Conservation (phyloP, 2,329 filamentous ascomycete species). For the Trichoderma brevicompactum region DNA sequence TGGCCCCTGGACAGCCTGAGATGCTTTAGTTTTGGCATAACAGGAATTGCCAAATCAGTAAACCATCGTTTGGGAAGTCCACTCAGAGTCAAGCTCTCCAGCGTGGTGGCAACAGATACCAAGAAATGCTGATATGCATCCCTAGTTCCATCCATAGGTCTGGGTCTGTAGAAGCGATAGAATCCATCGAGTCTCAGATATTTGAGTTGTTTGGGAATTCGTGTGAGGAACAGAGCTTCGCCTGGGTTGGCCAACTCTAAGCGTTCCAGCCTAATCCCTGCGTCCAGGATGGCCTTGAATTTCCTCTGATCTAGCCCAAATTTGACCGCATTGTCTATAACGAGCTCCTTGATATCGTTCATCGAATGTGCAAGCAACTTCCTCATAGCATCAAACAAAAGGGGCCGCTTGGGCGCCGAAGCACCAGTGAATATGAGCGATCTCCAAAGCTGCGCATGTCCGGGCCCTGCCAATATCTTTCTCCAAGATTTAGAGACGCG, state of each 20-base stretch:
- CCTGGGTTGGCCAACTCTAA: slow-evolving; percentile 25
- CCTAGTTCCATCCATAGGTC: background rate
- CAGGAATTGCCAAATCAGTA: slow-evolving; percentile 25
- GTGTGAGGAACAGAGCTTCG: slow-evolving; percentile 33
- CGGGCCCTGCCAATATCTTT: slow-evolving; percentile 37
- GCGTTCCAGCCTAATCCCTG: slow-evolving; percentile 32
- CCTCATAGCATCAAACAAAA: slow-evolving; percentile 35
- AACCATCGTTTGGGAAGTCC: slow-evolving; percentile 34
- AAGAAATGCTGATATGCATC: slow-evolving; percentile 30
- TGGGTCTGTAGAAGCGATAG: background rate
- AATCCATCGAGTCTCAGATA: slow-evolving; percentile 35
- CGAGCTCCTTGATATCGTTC: slow-evolving; percentile 34
- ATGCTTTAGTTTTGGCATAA: slow-evolving; percentile 39
- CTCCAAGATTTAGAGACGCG: slow-evolving; percentile 43
- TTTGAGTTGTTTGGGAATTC: background rate
- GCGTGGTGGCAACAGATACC: slow-evolving; percentile 31
- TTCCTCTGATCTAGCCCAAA: slow-evolving; percentile 23
- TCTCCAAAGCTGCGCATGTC: slow-evolving; percentile 41
- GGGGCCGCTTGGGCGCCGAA: slow-evolving; percentile 33
- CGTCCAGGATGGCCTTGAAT: slow-evolving; percentile 29
- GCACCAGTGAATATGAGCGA: slow-evolving; percentile 38
- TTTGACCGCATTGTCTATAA: slow-evolving; percentile 21
- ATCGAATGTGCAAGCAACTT: slow-evolving; percentile 42
- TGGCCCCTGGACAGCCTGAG: slow-evolving; percentile 28
- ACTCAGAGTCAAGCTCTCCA: slow-evolving; percentile 36